Conservation (phyloP, 169 alveolate species). For the Miamiensis avidus region DNA sequence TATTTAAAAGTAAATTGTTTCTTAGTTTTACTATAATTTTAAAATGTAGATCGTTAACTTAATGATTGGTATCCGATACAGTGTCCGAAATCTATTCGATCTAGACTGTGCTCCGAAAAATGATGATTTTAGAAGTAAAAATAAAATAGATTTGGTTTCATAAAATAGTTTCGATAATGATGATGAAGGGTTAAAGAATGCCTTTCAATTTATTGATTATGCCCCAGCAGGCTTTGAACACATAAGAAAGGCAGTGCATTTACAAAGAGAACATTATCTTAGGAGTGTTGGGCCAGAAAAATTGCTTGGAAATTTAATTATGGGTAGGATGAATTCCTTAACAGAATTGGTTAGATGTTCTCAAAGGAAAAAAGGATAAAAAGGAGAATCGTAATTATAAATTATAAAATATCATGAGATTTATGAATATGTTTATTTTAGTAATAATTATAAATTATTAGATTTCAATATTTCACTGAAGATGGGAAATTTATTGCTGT, state of each 20-base stretch:
- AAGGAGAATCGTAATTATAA: neutral
- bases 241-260: neutral
- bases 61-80: neutral
- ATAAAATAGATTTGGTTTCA: neutral
- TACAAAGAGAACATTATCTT: slow-evolving; percentile 53
- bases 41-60: neutral
- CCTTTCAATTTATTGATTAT: neutral
- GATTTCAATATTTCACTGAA: slow-evolving; percentile 76
- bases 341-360: slow-evolving; percentile 70
- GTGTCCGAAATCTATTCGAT: neutral
- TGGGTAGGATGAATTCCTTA: slow-evolving; percentile 69
- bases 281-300: slow-evolving; percentile 80
- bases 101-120: neutral
- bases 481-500: slow-evolving; percentile 68
- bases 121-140: neutral
- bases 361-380: slow-evolving; percentile 31
- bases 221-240: neutral
- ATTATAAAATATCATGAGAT: too few relatives aligned
- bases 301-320: slow-evolving; percentile 67
- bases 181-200: neutral
- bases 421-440: too few relatives aligned
- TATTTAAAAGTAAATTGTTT: too few relatives aligned
- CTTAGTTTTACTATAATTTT: too few relatives aligned
- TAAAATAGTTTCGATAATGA: neutral
- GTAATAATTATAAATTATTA: slow-evolving; percentile 1